Evolutionary conservation across 2,329 filamentous ascomycete genomes (phyloP), one percentile per base, ranked within the genome.

Genomic region (Mariannaea sp.): DNA sequence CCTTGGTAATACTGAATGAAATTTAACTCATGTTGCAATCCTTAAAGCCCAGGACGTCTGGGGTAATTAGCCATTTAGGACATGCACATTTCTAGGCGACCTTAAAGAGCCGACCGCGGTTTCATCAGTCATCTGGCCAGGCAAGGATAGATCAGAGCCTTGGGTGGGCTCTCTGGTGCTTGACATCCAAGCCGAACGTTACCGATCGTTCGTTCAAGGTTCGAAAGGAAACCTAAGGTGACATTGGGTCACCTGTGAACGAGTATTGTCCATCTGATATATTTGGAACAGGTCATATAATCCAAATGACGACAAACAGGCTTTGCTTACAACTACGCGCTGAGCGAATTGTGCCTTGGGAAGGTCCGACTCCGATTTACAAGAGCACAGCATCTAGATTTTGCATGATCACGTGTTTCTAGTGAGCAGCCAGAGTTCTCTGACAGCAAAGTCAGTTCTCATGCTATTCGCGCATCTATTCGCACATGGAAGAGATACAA

Each of bases 351-450:
- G 14, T 39, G 32, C 29, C 20, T 42, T 29, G 38, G 36, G 38
- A 49, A 14, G 45, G 24, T 16, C 51, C 27, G 27, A 33, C 33
- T 33, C 22, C 24, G 33, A 20, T 10, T 27, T 43, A 38, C 42
- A 47, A 30, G 43, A 43, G 49, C 36, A 36, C 49, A 29, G 49
- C 42, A 40, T 24, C n/a, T n/a, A n/a, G n/a, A 43, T 38, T 46
- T 27, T 20, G 27, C 26, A 38, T 48, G 45, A 53, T 54, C 51
- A 54, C 27, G 45, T 33, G 45, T 33, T 44, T 53, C 20, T 33
- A 14, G 22, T 22, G 5, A 14, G 14, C 39, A 32, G 32, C 32
- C 44, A 20, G 29, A 20, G 14, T 39, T 38, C 12, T 24, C 33
- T 36, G 38, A 42, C 33, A 35, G 38, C 42, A 38, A n/a, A 20